Evolutionary conservation across 768 basidiomycete species (phyloP).

Genomic region (Hypholoma fasciculare): DNA sequence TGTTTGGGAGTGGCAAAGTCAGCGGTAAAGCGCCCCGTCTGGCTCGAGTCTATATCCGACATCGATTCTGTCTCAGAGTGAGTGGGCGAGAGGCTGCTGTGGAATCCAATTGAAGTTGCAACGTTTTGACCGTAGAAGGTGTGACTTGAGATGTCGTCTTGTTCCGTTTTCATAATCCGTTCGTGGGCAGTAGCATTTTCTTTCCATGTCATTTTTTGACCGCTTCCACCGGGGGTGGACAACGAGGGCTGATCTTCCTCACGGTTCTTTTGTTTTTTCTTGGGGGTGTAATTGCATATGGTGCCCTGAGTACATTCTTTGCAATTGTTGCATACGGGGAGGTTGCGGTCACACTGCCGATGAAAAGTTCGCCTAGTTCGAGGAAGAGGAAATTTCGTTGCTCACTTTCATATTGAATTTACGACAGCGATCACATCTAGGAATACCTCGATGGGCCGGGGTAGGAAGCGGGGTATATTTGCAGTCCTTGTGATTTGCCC

Average conservation of each 20-base stretch:
- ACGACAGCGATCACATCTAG: conserved; percentile 72
- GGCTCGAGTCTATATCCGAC: conserved; percentile 23
- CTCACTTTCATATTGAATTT: conserved; percentile 64
- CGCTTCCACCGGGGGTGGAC: background rate
- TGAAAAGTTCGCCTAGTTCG: background rate
- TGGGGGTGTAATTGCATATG: conserved; percentile 73
- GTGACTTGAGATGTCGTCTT: conserved; percentile 20
- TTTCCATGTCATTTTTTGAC: background rate
- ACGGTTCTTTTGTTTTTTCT: conserved; percentile 53
- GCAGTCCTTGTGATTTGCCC: conserved; percentile 63
- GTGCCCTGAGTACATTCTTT: conserved; percentile 43
- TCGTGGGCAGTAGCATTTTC: background rate
- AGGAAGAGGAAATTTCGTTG: background rate
- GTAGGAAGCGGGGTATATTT: conserved; percentile 74
- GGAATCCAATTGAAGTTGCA: conserved; percentile 28
- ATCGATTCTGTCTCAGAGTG: conserved; percentile 21
- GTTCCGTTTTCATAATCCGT: conserved; percentile 7
- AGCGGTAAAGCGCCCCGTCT: conserved; percentile 33
- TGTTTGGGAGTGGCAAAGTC: conserved; percentile 20
- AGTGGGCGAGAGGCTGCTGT: conserved; percentile 23
- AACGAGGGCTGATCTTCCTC: conserved; percentile 9
- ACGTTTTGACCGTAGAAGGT: conserved; percentile 51
- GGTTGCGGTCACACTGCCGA: conserved; percentile 66
- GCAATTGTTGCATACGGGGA: conserved; percentile 73
- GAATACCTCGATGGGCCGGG: conserved; percentile 74